Evolutionary conservation across 148 eudicot species (phyloP), one percentile per base, ranked within the genome.

Genomic region (Bassia scoparia): DNA sequence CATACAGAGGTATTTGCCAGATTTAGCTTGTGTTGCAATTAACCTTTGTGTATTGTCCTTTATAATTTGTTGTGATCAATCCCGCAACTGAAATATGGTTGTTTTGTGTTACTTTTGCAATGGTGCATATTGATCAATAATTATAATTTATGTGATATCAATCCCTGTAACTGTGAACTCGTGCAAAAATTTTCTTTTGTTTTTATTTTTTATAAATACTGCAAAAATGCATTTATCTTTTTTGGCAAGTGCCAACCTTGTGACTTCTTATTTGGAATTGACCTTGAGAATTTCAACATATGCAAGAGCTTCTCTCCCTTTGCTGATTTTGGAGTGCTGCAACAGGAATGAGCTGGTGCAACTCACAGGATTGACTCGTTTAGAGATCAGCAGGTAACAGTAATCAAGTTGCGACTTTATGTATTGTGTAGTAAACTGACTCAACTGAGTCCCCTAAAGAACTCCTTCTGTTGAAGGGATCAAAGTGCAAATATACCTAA

Each of bases 281-380:
- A 29, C 41, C 30, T n/a, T 62, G 14, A 77, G 46, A 49, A 63
- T 61, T 74, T 75, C 14, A 54, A 69, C 59, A 62, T 77, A 43
- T 87, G 61, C 92, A n/a, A 92, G 99, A 96, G 77, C 94, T 96
- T 79, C 97, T 97, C 35, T 89, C 92, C 56, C 66, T 77, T 96
- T 33, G 97, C 99, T 55, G 99, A 96, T 83, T 96, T 96, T 83
- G 99, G 99, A 64, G 99, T 92, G 61, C 70, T 96, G 79, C 99
- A n/a, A 96, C 79, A 85, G 99, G 61, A 96, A 96, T 80, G 99
- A 96, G 81, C 96, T 82, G 99, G 99, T 72, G 97, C 99, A n/a
- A 12, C 96, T 96, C 63, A 96, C 94, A 68, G 99, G 99, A n/a
- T 72, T 96, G 73, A 96, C 99, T 69, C 99, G 99, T 85, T 97